Evolutionary conservation across 1,284 basidiomycete species (phyloP), one percentile per base, ranked within the genome.

Genomic region (Heliocybe sulcata): DNA sequence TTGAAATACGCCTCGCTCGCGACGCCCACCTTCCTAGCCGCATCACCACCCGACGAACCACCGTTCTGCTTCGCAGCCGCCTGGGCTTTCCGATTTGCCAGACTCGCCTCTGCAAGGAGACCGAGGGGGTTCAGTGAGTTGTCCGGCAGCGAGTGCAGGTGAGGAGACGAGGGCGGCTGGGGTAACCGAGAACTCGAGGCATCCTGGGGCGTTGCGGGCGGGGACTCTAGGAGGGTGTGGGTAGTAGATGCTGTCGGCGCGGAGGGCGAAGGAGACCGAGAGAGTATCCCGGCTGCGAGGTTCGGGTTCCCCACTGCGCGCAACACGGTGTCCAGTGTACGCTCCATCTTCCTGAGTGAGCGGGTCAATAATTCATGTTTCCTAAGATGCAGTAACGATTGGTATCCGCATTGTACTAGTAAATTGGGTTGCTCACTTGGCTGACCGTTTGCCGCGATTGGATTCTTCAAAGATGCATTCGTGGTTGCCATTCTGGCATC

Each of bases 381-480:
- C 73, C 87, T 91, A 66, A 67, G 69, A 69, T 72, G 47, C 25
- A 60, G 23, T 49, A 23, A 49, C 11, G 8, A 49, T 26, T 16
- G 20, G 12, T 16, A 11, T 49, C 11, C 23, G 20, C 12, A 6
- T 12, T 12, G 22, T 14, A 9, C 23, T n/a, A 29, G 23, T 16
- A 49, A 25, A 9, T 12, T 35, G 27, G 20, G 20, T 64, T 42
- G 12, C 82, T 60, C 68, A 92, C 88, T 94, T 92, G 60, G 87
- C 85, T 49, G 90, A 86, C n/a, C 92, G 83, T 67, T 94, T 95
- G 38, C 95, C 94, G 51, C 94, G 82, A 67, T 96, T 94, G 3
- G 90, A 93, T 67, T 96, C 94, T 70, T 97, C 93, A 61, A 98
- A 98, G 47, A 96, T 82, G 65, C 94, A 98, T 60, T 94, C 90